Conservation (phyloP, 2,329 filamentous ascomycete genomes). For the Ophiostoma fasciatum region DNA sequence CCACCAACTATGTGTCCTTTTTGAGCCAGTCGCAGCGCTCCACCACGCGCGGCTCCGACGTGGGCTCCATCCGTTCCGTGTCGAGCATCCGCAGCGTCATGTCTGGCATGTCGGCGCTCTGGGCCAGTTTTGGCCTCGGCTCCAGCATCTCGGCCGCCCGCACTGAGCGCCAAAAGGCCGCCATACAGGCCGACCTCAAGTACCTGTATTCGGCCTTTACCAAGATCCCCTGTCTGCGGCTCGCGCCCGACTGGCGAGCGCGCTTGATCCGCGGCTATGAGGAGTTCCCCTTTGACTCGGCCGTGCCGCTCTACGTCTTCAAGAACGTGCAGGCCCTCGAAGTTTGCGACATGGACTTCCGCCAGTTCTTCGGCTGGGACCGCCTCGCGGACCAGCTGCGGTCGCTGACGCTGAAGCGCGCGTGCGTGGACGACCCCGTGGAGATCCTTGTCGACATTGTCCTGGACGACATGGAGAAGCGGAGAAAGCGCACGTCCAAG, state of each 20-base stretch:
- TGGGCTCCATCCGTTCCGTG: conserved; percentile 84
- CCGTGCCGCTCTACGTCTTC: conserved; percentile 90
- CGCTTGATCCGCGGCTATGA: conserved; percentile 85
- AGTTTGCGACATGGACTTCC: conserved; percentile 88
- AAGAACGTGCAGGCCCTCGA: conserved; percentile 93
- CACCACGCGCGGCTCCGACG: conserved; percentile 65
- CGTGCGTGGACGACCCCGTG: conserved; percentile 73
- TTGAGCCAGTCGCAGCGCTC: conserved; percentile 69
- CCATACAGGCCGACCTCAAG: conserved; percentile 74
- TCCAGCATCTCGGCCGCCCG: conserved; percentile 67
- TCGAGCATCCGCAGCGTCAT: conserved; percentile 95
- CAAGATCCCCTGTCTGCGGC: conserved; percentile 82
- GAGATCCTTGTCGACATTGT: conserved; percentile 89
- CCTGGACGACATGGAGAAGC: conserved; percentile 88
- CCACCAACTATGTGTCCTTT: conserved; percentile 92
- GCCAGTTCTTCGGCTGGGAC: conserved; percentile 97
- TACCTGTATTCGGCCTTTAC: conserved; percentile 98
- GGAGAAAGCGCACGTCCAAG: conserved; percentile 77
- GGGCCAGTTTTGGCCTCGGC: conserved; percentile 74
- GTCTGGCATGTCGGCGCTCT: conserved; percentile 89
- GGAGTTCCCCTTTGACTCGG: conserved; percentile 95
- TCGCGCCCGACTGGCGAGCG: conserved; percentile 87
- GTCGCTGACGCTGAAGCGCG: conserved; percentile 77
- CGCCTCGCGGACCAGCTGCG: conserved; percentile 80
- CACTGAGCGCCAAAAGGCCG: conserved; percentile 78